Evolutionary conservation across 2,329 filamentous ascomycete species (phyloP).

Genomic region (Xylariaceae sp.): DNA sequence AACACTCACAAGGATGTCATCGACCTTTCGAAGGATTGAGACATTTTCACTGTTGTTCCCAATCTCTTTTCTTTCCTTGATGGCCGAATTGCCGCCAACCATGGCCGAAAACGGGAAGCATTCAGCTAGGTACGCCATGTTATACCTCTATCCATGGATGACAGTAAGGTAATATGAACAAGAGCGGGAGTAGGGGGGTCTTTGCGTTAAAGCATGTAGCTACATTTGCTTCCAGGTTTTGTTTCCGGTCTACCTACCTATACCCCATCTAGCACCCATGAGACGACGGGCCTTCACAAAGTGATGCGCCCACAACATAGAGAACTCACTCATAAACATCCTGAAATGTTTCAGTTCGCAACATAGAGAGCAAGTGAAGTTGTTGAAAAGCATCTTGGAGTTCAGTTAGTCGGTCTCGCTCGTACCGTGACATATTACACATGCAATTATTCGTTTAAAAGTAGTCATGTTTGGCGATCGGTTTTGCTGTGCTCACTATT

Average conservation of each 20-base stretch:
- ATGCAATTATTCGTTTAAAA: no score
- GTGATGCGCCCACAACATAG: no score
- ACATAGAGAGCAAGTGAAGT: not conserved
- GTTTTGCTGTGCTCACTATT: no score
- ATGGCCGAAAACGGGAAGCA: no score
- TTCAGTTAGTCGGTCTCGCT: no score
- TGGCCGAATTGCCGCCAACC: not conserved
- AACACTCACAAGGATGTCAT: constrained; percentile 7
- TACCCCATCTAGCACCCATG: constrained; percentile 19
- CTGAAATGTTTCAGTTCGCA: not conserved
- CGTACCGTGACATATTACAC: no score
- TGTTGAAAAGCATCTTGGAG: not conserved
- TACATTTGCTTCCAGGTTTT: not conserved
- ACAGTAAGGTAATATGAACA: constrained; percentile 8
- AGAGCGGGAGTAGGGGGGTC: constrained; percentile 20
- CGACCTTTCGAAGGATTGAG: constrained; percentile 14
- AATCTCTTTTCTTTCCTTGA: not conserved
- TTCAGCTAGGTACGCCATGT: no score
- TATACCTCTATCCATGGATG: not conserved
- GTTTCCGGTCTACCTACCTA: constrained; percentile 11
- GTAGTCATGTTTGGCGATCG: no score
- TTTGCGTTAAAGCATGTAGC: constrained; percentile 2
- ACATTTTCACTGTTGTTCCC: not conserved
- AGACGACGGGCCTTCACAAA: constrained; percentile 1
- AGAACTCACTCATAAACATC: no score